These are phyloP conservation scores for Rhodotorula diobovata DNA, from an alignment of 768 basidiomycete species.

Conservation along the genomic window DNA sequence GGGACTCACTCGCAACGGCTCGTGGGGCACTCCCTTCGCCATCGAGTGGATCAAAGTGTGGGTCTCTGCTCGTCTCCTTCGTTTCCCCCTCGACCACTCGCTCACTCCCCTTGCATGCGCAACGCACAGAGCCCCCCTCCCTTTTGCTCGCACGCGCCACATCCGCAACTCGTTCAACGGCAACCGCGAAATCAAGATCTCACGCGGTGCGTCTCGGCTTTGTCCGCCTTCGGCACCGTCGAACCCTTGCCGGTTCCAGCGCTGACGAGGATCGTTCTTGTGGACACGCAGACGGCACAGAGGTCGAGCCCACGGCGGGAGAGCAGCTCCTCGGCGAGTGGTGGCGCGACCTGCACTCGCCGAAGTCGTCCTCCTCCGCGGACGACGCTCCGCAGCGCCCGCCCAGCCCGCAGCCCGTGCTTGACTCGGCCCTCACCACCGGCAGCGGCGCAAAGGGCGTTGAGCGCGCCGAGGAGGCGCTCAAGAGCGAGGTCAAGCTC, in stretches of 20 bases:
- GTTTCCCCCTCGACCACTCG: neutral
- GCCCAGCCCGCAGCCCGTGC: neutral
- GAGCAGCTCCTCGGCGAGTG: slow-evolving; percentile 53
- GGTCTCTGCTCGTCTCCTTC: neutral
- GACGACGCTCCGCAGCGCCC: neutral
- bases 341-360: neutral
- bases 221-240: slow-evolving; percentile 44
- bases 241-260: no score
- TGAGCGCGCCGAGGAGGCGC: neutral
- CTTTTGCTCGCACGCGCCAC: slow-evolving; percentile 71
- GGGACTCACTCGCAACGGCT: neutral
- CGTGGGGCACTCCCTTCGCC: slow-evolving; percentile 61
- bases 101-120: neutral
- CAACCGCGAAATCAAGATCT: slow-evolving; percentile 54
- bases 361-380: neutral
- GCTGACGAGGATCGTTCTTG: slow-evolving; percentile 53
- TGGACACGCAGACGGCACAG: slow-evolving; percentile 58
- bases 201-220: slow-evolving; percentile 20
- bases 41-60: slow-evolving; percentile 67
- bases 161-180: slow-evolving; percentile 91
- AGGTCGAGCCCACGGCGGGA: slow-evolving; percentile 75
- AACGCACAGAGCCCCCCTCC: slow-evolving; percentile 57
- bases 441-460: neutral
- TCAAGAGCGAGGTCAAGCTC: neutral
- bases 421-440: no score